Conservation (phyloP, 2,329 filamentous ascomycete species). For the Aspergillus sp. region DNA sequence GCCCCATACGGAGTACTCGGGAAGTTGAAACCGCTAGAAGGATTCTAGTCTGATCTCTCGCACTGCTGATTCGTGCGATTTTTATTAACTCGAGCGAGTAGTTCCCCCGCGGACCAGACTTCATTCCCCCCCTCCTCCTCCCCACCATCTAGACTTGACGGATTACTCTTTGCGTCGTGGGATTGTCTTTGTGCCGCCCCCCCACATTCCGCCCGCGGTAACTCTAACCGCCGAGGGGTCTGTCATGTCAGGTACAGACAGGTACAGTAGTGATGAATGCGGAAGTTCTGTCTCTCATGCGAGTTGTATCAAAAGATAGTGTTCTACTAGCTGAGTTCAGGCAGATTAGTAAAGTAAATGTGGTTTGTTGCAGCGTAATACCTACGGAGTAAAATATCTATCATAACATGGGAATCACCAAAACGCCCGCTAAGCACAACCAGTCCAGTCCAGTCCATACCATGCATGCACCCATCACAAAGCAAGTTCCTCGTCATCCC, state of each 20-base stretch:
- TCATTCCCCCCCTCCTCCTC: too few species aligned
- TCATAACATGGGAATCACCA: too few species aligned
- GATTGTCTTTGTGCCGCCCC: background rate
- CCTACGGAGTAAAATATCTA: background rate
- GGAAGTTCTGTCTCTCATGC: too few species aligned
- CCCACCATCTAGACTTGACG: too few species aligned
- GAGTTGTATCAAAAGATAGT: too few species aligned
- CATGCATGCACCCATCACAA: conserved; percentile 39
- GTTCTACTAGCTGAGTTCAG: too few species aligned
- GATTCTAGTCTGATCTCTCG: background rate
- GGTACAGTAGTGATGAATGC: too few species aligned
- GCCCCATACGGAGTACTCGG: background rate
- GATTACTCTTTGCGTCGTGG: too few species aligned
- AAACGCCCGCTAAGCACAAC: conserved; percentile 13
- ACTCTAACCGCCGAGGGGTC: background rate
- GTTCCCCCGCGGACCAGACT: too few species aligned
- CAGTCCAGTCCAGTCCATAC: conserved; percentile 14
- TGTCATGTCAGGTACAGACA: too few species aligned
- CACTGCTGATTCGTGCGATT: background rate
- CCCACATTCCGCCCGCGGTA: background rate
- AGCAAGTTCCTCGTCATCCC: conserved; percentile 40
- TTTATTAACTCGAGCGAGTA: background rate
- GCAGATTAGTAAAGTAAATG: too few species aligned
- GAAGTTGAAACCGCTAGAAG: background rate
- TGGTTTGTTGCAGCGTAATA: too few species aligned